These are phyloP conservation scores for Naganishia friedmannii DNA, from an alignment of 768 basidiomycete species.

Conservation along the genomic window DNA sequence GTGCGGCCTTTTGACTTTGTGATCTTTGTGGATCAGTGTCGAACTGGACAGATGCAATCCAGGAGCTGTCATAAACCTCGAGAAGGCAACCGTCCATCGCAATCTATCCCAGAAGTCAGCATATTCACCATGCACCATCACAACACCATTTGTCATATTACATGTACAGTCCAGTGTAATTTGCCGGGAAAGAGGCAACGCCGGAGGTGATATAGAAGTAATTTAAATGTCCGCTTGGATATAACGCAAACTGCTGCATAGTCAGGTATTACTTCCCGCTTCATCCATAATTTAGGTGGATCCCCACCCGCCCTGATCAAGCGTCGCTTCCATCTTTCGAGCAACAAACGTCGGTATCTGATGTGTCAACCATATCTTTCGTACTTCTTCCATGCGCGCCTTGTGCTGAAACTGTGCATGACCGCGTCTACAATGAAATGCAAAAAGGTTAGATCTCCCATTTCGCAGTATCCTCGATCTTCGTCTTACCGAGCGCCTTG, in stretches of 20 bases:
- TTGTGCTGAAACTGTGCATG: conserved; percentile 81
- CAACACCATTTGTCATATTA: too few relatives aligned
- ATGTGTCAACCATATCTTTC: conserved; percentile 85
- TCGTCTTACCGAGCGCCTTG: conserved; percentile 73
- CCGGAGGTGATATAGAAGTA: too few relatives aligned
- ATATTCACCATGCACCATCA: too few relatives aligned
- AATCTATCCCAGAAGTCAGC: too few relatives aligned
- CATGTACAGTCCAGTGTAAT: too few relatives aligned
- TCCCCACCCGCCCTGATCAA: conserved; percentile 93
- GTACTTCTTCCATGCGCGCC: conserved; percentile 83
- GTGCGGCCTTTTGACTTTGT: too few relatives aligned
- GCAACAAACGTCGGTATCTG: conserved; percentile 86
- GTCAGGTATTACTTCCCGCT: not conserved
- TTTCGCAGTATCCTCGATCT: not conserved
- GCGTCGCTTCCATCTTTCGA: conserved; percentile 76
- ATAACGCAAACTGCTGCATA: not conserved
- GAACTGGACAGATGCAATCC: too few relatives aligned
- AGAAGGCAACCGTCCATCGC: too few relatives aligned
- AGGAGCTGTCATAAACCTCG: too few relatives aligned
- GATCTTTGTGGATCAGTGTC: too few relatives aligned
- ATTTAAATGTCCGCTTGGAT: too few relatives aligned
- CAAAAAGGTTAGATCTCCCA: not conserved
- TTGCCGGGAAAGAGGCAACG: too few relatives aligned
- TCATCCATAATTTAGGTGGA: conserved; percentile 58
- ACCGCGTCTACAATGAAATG: conserved; percentile 63